Percentiles rank a stretch among this genome's conserved stretches.
phyloP scores from a whole-genome alignment of 148 eudicot species.

The Talinum fruticosum region DNA sequence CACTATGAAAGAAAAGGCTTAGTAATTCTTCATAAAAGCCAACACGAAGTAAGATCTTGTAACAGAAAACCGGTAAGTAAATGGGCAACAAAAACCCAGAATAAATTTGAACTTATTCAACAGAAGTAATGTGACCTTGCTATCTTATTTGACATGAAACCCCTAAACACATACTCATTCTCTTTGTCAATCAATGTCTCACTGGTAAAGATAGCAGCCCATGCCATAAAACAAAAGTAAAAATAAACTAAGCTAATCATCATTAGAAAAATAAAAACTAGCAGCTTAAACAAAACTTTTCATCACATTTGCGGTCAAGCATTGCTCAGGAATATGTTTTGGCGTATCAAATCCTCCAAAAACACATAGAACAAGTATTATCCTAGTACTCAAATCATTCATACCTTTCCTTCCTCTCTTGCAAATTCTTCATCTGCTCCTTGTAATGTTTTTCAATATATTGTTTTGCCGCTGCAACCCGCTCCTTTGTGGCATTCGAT shows the following conservation, averaged over 20 bases:
- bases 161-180: neutral
- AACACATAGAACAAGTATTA: conserved; percentile 3
- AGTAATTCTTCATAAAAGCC: neutral
- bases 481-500: conserved; percentile 77
- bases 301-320: conserved; percentile 17
- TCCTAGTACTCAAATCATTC: conserved; percentile 27
- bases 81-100: neutral
- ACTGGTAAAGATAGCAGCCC: neutral
- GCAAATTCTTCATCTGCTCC: conserved; percentile 95
- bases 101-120: neutral
- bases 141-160: neutral
- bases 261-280: too few species aligned
- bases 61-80: neutral
- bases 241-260: too few species aligned
- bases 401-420: conserved; percentile 94
- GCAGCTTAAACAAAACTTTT: neutral
- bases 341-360: neutral
- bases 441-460: conserved; percentile 98
- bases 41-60: neutral
- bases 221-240: too few species aligned
- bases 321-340: neutral
- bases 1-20: neutral
- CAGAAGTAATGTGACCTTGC: neutral
- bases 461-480: conserved; percentile 95
- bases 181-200: conserved; percentile 7